phyloP scores from a whole-genome alignment of 495 filamentous ascomycete species.

The Pseudoneurospora amorphoporcata region DNA sequence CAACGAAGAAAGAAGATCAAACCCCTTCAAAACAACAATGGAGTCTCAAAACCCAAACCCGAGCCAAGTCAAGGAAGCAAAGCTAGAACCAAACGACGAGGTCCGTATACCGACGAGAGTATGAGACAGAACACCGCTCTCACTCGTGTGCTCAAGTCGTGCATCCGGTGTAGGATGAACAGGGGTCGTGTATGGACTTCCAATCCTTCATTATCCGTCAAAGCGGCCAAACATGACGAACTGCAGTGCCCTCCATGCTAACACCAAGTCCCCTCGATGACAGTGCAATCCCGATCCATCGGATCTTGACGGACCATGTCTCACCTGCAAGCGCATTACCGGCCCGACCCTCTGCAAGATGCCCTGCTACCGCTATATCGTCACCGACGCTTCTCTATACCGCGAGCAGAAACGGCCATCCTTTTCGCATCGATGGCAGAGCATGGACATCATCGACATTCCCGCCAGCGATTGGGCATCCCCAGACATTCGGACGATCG shows the following conservation, averaged over 20 bases:
- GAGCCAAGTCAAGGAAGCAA: neutral
- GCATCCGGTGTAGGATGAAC: slow-evolving; percentile 21
- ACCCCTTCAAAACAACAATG: neutral
- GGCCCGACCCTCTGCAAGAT: slow-evolving; percentile 19
- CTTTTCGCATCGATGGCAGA: slow-evolving; percentile 15
- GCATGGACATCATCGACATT: slow-evolving; percentile 19
- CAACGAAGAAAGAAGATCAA: slow-evolving; percentile 11
- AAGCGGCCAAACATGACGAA: neutral
- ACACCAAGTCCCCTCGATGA: neutral
- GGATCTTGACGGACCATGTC: slow-evolving; percentile 10
- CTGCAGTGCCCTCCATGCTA: neutral
- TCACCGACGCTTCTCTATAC: slow-evolving; percentile 19
- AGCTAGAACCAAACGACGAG: slow-evolving; percentile 10
- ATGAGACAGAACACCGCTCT: slow-evolving; percentile 16
- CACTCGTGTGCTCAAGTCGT: slow-evolving; percentile 18
- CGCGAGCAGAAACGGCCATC: slow-evolving; percentile 15
- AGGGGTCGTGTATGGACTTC: slow-evolving; percentile 12
- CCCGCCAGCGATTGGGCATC: slow-evolving; percentile 12
- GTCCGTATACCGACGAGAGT: slow-evolving; percentile 12
- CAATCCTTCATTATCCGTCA: neutral
- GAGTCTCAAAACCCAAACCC: slow-evolving; percentile 5
- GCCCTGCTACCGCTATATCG: slow-evolving; percentile 19
- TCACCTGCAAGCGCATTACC: slow-evolving; percentile 16
- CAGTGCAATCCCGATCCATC: slow-evolving; percentile 16
- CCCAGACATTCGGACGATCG: slow-evolving; percentile 4